These are phyloP conservation scores for Phyllosticta ampelicida DNA, from an alignment of 2,329 filamentous ascomycete species.

Conservation along the genomic window DNA sequence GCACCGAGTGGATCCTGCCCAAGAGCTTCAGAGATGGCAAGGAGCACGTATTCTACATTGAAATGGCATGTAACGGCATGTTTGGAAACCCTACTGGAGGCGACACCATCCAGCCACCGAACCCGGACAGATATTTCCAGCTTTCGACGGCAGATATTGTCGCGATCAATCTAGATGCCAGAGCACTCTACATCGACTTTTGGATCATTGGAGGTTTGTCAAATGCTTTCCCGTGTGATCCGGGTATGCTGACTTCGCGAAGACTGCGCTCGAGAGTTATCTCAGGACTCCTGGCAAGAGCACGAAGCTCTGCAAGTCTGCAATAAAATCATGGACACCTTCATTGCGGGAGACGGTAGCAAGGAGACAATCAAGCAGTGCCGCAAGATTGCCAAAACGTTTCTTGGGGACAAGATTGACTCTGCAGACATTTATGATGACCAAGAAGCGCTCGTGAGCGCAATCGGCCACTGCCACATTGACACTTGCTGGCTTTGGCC, in stretches of 20 bases:
- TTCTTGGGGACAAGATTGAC: constrained; percentile 71
- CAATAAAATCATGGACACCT: constrained; percentile 70
- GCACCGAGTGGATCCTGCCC: constrained; percentile 85
- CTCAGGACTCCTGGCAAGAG: constrained; percentile 75
- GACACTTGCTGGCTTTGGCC: constrained; percentile 99
- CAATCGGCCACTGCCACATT: constrained; percentile 93
- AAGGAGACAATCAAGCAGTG: constrained; percentile 67
- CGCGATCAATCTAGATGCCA: constrained; percentile 75
- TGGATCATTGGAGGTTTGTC: constrained; percentile 66
- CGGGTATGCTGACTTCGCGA: neutral
- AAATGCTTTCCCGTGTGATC: neutral
- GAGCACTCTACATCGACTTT: constrained; percentile 78
- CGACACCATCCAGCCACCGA: constrained; percentile 78
- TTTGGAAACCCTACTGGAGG: constrained; percentile 84
- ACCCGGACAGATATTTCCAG: constrained; percentile 70
- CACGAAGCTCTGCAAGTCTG: constrained; percentile 75
- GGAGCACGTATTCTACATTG: constrained; percentile 83
- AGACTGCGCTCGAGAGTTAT: constrained; percentile 64
- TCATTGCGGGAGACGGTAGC: constrained; percentile 64
- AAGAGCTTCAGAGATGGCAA: constrained; percentile 71
- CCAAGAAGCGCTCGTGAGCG: constrained; percentile 67
- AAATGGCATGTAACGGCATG: constrained; percentile 99
- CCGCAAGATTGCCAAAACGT: constrained; percentile 72
- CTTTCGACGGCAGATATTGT: constrained; percentile 74
- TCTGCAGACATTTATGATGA: constrained; percentile 74